Conservation (phyloP, 1,284 basidiomycete genomes). For the Ganoderma sinense region DNA sequence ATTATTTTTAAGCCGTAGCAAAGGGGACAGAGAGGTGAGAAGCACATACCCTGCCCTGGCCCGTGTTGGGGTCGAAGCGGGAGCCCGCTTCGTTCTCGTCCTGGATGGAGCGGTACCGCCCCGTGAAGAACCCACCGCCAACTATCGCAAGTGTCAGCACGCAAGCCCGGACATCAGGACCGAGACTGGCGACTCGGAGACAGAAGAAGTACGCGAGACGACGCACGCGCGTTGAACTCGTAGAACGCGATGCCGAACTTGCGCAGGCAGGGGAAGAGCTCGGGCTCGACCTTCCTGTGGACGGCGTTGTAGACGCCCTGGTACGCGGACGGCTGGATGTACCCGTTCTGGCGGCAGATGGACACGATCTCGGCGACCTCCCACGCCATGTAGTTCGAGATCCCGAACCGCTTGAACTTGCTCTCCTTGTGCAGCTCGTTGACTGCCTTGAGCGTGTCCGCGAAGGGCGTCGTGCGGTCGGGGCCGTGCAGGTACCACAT, state of each 20-base stretch:
- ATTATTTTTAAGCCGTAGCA: not conserved
- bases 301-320: constrained; percentile 71
- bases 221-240: constrained; percentile 58
- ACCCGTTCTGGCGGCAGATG: constrained; percentile 62
- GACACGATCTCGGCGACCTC: constrained; percentile 73
- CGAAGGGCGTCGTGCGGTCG: constrained; percentile 55
- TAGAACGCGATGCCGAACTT: constrained; percentile 70
- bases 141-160: constrained; percentile 33
- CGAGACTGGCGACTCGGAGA: too few species aligned
- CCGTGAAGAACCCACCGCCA: constrained; percentile 49
- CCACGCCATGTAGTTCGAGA: constrained; percentile 61
- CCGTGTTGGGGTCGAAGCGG: constrained; percentile 46
- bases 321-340: constrained; percentile 71
- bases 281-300: constrained; percentile 59
- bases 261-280: constrained; percentile 69
- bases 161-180: constrained; percentile 6
- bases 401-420: constrained; percentile 52
- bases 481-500: constrained; percentile 66
- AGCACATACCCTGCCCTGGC: constrained; percentile 39
- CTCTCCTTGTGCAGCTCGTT: constrained; percentile 60
- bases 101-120: constrained; percentile 40
- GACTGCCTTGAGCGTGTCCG: constrained; percentile 54
- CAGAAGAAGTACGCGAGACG: too few species aligned
- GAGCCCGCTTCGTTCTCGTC: constrained; percentile 45
- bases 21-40: not conserved